Percentiles rank a stretch among this genome's conserved stretches.
phyloP scores from a whole-genome alignment of 371 early-diverging fungal species.

The Mortierella sp. region DNA sequence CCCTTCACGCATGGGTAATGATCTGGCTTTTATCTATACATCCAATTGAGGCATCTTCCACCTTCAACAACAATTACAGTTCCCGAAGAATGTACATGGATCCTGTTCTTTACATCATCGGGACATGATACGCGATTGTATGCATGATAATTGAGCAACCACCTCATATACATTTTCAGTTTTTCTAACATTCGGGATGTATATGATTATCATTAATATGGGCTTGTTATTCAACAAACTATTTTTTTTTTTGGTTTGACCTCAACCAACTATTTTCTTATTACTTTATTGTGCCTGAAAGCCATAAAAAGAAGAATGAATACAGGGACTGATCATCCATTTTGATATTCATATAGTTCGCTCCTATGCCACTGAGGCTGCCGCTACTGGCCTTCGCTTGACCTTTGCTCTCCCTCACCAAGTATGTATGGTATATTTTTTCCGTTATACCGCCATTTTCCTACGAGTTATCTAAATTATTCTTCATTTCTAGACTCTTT shows the following conservation, averaged over 20 bases:
- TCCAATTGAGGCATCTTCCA: not conserved
- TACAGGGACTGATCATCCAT: not conserved
- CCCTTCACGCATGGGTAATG: slow-evolving; percentile 55
- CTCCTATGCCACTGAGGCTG: slow-evolving; percentile 81
- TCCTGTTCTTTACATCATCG: not conserved
- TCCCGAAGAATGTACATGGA: not conserved
- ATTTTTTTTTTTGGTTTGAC: not conserved
- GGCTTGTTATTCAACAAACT: not conserved
- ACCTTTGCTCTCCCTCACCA: slow-evolving; percentile 95
- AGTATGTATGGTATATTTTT: slow-evolving; percentile 59
- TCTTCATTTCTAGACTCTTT: slow-evolving; percentile 71
- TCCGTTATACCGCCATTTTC: not conserved
- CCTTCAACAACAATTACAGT: not conserved
- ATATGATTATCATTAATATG: not conserved
- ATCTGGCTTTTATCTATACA: not conserved
- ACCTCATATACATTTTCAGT: too few relatives aligned
- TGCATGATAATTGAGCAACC: not conserved
- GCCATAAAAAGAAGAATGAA: not conserved
- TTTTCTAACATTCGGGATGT: not conserved
- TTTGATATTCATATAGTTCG: slow-evolving; percentile 60
- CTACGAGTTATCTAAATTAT: not conserved
- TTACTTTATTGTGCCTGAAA: not conserved
- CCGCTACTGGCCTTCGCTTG: slow-evolving; percentile 78
- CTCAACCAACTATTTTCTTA: not conserved
- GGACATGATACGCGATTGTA: not conserved